A percentile compares a stretch with the other conserved stretches of the same genome.
These are phyloP conservation scores for Talaromyces amestolkiae DNA, from an alignment of 2,329 filamentous ascomycete species.

Conservation along the genomic window DNA sequence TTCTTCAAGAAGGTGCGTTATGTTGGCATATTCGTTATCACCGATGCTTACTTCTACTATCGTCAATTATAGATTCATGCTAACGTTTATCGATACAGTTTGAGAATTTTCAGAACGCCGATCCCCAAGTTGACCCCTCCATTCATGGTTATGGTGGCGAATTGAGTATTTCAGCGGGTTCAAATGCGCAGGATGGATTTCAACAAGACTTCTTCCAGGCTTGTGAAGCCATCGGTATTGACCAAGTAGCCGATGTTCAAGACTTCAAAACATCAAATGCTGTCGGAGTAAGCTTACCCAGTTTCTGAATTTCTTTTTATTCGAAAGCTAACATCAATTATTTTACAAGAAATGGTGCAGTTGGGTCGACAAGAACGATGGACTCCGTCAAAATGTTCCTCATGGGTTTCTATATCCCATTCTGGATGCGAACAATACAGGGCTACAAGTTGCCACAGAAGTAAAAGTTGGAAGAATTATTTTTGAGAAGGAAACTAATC, in stretches of 20 bases:
- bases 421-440: slow-evolving; percentile 3
- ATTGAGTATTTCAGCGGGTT: slow-evolving; percentile 21
- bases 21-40: neutral
- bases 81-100: slow-evolving; percentile 10
- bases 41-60: neutral
- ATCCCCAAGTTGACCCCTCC: slow-evolving; percentile 18
- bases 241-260: slow-evolving; percentile 19
- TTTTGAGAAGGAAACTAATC: neutral
- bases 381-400: slow-evolving; percentile 23
- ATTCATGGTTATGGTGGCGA: slow-evolving; percentile 23
- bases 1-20: slow-evolving; percentile 7
- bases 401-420: slow-evolving; percentile 22
- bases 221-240: slow-evolving; percentile 20
- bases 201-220: slow-evolving; percentile 22
- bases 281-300: slow-evolving; percentile 19
- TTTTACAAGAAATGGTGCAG: slow-evolving; percentile 22
- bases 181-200: slow-evolving; percentile 20
- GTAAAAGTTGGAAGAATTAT: slow-evolving; percentile 9
- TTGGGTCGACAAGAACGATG: slow-evolving; percentile 22
- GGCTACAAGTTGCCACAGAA: slow-evolving; percentile 9
- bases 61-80: neutral
- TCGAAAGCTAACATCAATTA: neutral
- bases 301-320: neutral
- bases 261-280: slow-evolving; percentile 22
- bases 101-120: slow-evolving; percentile 22